Percentiles rank a stretch among this genome's conserved stretches.
Conservation (phyloP, 805 yeast species). For the Kazachstania africana region DNA sequence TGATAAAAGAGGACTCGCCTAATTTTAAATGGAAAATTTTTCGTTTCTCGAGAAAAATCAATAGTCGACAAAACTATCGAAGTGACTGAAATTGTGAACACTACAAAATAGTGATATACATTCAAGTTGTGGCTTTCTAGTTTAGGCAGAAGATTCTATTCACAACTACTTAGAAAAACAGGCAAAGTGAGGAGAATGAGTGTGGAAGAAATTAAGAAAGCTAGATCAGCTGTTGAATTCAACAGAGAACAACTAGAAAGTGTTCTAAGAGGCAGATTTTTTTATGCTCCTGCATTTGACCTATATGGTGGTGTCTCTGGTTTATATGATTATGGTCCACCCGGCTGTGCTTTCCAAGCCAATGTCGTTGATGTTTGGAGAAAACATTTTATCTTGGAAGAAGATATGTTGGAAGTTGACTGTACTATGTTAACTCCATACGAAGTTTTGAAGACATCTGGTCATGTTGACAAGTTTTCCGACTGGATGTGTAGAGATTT, state of each 20-base stretch:
- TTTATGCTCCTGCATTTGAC: slow-evolving; percentile 95
- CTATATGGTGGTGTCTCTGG: slow-evolving; percentile 98
- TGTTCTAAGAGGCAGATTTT: slow-evolving; percentile 88
- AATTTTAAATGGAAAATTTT: no score
- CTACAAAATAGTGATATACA: no score
- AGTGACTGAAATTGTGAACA: no score
- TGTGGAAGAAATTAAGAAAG: slow-evolving; percentile 23
- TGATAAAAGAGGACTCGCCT: no score
- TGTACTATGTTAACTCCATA: slow-evolving; percentile 96
- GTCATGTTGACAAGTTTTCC: slow-evolving; percentile 97
- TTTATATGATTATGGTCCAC: slow-evolving; percentile 96
- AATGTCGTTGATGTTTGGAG: slow-evolving; percentile 93
- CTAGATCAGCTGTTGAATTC: slow-evolving; percentile 33
- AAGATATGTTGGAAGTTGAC: slow-evolving; percentile 98
- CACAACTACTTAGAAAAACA: slow-evolving; percentile 20
- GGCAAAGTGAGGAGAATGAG: slow-evolving; percentile 22
- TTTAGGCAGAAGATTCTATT: slow-evolving; percentile 17
- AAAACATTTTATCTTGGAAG: slow-evolving; percentile 93
- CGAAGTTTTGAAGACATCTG: slow-evolving; percentile 96
- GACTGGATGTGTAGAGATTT: slow-evolving; percentile 98
- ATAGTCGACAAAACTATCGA: no score
- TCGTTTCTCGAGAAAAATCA: no score
- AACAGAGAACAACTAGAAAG: slow-evolving; percentile 83
- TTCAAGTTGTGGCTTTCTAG: slow-evolving; percentile 6
- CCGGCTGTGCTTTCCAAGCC: slow-evolving; percentile 97